Evolutionary conservation across 768 basidiomycete species (phyloP).

Genomic region (Kockovaella imperatae): DNA sequence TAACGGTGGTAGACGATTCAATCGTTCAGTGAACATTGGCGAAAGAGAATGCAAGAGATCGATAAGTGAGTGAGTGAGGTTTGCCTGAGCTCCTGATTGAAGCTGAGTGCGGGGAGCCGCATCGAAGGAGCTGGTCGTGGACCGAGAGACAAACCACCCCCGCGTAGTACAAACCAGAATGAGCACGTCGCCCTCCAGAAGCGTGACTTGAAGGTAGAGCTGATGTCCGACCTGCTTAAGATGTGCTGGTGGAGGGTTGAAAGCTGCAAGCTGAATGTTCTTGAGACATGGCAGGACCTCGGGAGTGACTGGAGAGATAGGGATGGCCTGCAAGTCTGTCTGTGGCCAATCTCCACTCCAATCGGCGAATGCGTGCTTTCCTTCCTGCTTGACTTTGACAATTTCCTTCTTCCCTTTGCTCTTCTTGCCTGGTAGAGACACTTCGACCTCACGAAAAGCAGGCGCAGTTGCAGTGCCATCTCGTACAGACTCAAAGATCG

Average conservation of each 20-base stretch:
- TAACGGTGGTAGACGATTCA: constrained; percentile 29
- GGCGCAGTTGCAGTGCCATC: constrained; percentile 38
- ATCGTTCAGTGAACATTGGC: constrained; percentile 41
- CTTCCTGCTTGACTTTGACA: constrained; percentile 15
- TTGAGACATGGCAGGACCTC: constrained; percentile 38
- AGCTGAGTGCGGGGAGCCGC: constrained; percentile 41
- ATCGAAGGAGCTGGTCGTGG: constrained; percentile 45
- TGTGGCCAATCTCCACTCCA: constrained; percentile 30
- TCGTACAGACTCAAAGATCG: constrained; percentile 43
- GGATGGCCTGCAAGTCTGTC: constrained; percentile 18
- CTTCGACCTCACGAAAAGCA: constrained; percentile 24
- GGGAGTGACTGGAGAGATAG: constrained; percentile 23
- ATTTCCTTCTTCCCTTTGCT: constrained; percentile 32
- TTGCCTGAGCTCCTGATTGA: constrained; percentile 13
- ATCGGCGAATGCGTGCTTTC: constrained; percentile 38
- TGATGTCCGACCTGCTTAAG: constrained; percentile 47
- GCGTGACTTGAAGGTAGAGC: constrained; percentile 46
- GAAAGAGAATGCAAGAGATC: constrained; percentile 47
- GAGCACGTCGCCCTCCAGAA: constrained; percentile 47
- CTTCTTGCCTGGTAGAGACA: constrained; percentile 31
- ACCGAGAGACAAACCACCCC: constrained; percentile 47
- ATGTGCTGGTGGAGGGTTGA: constrained; percentile 48
- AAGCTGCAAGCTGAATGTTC: constrained; percentile 45
- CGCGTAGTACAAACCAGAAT: constrained; percentile 46
- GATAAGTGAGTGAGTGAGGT: constrained; percentile 44